Evolutionary conservation across 352 stramenopile species (phyloP).

Genomic region (Elongisporangium senticosum): DNA sequence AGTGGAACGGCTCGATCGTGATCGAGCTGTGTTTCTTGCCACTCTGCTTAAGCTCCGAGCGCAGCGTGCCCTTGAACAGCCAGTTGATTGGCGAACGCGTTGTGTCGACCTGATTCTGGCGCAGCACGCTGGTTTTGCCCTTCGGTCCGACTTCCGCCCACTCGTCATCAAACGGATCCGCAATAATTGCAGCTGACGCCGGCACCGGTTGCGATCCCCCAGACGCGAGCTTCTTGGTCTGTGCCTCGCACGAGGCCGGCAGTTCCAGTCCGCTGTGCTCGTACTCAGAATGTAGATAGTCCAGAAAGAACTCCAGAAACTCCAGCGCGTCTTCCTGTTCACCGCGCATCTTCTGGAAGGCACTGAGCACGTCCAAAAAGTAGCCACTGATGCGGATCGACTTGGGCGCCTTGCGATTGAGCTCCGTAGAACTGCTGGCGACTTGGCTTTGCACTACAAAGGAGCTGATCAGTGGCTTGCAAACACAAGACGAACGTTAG

Average conservation of each 20-base stretch:
- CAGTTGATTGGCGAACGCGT: constrained; percentile 77
- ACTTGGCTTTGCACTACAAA: constrained; percentile 3
- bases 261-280: constrained; percentile 61
- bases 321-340: constrained; percentile 82
- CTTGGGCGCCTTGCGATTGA: constrained; percentile 47
- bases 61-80: constrained; percentile 78
- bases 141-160: constrained; percentile 77
- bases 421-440: constrained; percentile 15
- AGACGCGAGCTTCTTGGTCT: constrained; percentile 38
- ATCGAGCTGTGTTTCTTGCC: constrained; percentile 76
- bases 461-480: constrained; percentile 12
- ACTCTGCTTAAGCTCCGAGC: constrained; percentile 68
- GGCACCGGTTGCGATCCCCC: neutral
- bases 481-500: constrained; percentile 17
- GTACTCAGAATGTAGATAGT: constrained; percentile 81
- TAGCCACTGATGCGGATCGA: constrained; percentile 77
- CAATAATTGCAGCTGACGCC: constrained; percentile 1
- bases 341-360: constrained; percentile 77
- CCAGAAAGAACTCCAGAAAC: constrained; percentile 84
- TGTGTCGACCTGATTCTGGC: constrained; percentile 61
- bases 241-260: constrained; percentile 46
- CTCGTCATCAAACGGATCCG: constrained; percentile 42
- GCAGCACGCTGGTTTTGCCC: constrained; percentile 72
- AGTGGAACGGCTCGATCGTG: constrained; percentile 85
- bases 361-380: constrained; percentile 76